These are phyloP conservation scores for Ammopiptanthus mongolicus DNA, from an alignment of 306 rosid genomes.

Conservation along the genomic window DNA sequence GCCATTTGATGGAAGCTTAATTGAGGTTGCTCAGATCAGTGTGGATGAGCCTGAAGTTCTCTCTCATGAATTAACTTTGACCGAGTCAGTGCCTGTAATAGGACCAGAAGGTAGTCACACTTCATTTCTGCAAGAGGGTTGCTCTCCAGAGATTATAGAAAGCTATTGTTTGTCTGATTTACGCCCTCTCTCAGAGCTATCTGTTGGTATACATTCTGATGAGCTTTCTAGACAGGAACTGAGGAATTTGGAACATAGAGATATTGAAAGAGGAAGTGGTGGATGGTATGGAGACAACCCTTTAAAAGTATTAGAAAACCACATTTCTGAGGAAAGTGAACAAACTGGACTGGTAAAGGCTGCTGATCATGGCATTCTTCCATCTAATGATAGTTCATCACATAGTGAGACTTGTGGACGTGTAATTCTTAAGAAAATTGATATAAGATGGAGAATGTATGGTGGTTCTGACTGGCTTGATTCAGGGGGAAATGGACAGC, in stretches of 20 bases:
- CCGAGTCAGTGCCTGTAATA: constrained; percentile 41
- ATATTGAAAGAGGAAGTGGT: constrained; percentile 48
- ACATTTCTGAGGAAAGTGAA: constrained; percentile 48
- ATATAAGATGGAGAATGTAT: constrained; percentile 79
- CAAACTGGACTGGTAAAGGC: constrained; percentile 24
- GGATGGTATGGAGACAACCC: constrained; percentile 70
- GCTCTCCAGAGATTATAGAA: constrained; percentile 65
- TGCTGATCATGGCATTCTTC: constrained; percentile 32
- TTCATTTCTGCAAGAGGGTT: constrained; percentile 45
- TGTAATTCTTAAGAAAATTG: constrained; percentile 61
- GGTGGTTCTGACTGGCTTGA: constrained; percentile 75
- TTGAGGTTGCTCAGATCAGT: constrained; percentile 31
- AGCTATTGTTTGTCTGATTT: constrained; percentile 65
- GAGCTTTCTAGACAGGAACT: constrained; percentile 36
- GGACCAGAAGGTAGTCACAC: constrained; percentile 50
- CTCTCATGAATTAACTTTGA: constrained; percentile 31
- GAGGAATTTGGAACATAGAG: constrained; percentile 39
- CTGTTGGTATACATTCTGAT: constrained; percentile 44
- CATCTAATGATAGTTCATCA: constrained; percentile 34
- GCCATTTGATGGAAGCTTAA: constrained; percentile 44
- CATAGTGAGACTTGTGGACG: constrained; percentile 50
- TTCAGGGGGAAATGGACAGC: constrained; percentile 37
- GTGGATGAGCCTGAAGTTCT: constrained; percentile 40
- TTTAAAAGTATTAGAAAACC: constrained; percentile 64
- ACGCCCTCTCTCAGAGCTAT: constrained; percentile 46